Evolutionary conservation across 192 early-diverging fungal genomes (phyloP), one percentile per base, ranked within the genome.

Genomic region (Spinellus fusiger): DNA sequence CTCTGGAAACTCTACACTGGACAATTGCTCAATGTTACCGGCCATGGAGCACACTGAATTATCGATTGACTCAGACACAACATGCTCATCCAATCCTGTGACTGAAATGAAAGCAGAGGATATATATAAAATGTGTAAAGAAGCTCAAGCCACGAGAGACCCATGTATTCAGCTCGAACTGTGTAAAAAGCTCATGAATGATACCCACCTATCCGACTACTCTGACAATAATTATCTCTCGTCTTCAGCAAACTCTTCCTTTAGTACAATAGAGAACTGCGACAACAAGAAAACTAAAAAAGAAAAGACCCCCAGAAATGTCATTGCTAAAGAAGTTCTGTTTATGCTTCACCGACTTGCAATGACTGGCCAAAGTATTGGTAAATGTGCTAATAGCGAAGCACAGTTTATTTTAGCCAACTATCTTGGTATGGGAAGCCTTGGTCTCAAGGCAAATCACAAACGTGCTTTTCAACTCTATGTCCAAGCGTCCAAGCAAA

Each of bases 391-490:
- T 7, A 86, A 86, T 22, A 84, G 94, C 3, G 94, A 96, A 37
- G 91, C 96, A 18, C 86, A 91, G 71, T 97, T 93, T 77, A 89
- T 90, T 71, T 73, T 98, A n/a, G 96, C 93, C 28, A 89, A 91
- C 31, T 86, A 84, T 61, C 90, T 95, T 65, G 92, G 91, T 54
- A 90, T 89, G 62, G 94, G 92, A 26, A 78, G 82, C 13, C 73
- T 93, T 26, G 86, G 88, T 4, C 78, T 94, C 15, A 61, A 77
- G 35, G 75, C 87, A 16, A 92, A 96, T 64, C 86, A 93, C 65
- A 86, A 89, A 44, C 82, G 84, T 61, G 95, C 95, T 18, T 98
- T 98, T 66, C 75, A 83, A 22, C 80, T 92, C 44, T 98, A 98
- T 70, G 79, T 88, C 50, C 90, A 93, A 64, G 93, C 93, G 2